Percentiles rank a stretch among this genome's conserved stretches.
These are phyloP conservation scores for Paradendryphiella salina DNA, from an alignment of 2,329 filamentous ascomycete species.

Conservation along the genomic window DNA sequence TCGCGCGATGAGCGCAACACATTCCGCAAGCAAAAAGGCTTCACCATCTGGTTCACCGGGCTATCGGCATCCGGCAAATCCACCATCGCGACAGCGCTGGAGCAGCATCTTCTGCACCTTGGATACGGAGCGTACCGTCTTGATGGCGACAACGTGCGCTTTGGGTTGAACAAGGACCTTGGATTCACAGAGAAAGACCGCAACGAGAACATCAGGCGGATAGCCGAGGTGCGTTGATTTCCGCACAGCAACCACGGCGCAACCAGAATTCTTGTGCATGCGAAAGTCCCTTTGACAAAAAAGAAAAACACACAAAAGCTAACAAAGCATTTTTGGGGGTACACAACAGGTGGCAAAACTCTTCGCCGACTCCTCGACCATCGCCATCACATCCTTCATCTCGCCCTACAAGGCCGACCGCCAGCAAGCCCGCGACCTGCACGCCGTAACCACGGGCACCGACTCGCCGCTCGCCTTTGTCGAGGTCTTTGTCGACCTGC, in stretches of 20 bases:
- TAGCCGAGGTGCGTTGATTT: conserved; percentile 66
- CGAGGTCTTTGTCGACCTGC: conserved; percentile 91
- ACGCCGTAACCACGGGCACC: conserved; percentile 60
- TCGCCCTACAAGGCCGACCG: conserved; percentile 90
- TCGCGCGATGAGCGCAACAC: conserved; percentile 75
- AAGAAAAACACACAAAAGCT: not conserved
- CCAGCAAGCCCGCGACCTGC: conserved; percentile 76
- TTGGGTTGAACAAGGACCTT: conserved; percentile 96
- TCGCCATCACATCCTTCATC: conserved; percentile 96
- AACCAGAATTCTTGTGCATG: not conserved
- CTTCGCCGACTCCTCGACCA: conserved; percentile 85
- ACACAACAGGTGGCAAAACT: conserved; percentile 77
- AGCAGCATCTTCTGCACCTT: conserved; percentile 91
- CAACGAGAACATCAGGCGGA: conserved; percentile 96
- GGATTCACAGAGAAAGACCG: conserved; percentile 91
- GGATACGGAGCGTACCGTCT: conserved; percentile 85
- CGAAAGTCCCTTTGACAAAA: not conserved
- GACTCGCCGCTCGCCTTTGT: conserved; percentile 80
- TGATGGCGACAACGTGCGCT: conserved; percentile 97
- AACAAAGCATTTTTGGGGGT: not conserved
- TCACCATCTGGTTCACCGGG: conserved; percentile 97
- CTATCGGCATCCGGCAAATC: conserved; percentile 97
- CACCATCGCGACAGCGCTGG: conserved; percentile 92
- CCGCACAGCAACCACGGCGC: not conserved
- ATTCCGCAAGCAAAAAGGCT: conserved; percentile 79